Percentiles rank a stretch among this genome's conserved stretches.
Conservation (phyloP, 805 yeast genomes). For the Schizosaccharomyces pombe region ASM294v3 CU329670.1:521001-521500, state of each 20-base stretch:
- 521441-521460: conserved; percentile 59
- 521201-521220: conserved; percentile 28
- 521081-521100: not conserved
- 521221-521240: conserved; percentile 36
- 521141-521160: too few relatives aligned
- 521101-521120: not conserved
- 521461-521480: conserved; percentile 37
- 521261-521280: conserved; percentile 32
- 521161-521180: not conserved
- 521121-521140: conserved; percentile 2
- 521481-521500: conserved; percentile 21
- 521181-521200: not conserved
- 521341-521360: conserved; percentile 15
- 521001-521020: not conserved
- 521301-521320: conserved; percentile 25
- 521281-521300: conserved; percentile 80
- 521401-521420: conserved; percentile 27
- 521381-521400: conserved; percentile 41
- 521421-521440: conserved; percentile 28
- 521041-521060: conserved; percentile 4
- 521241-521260: conserved; percentile 28
- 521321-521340: conserved; percentile 17
- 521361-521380: conserved; percentile 48
- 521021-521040: conserved; percentile 4
- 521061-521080: not conserved